These are phyloP conservation scores for Amniculicola lignicola DNA, from an alignment of 495 filamentous ascomycete genomes.

Conservation along the genomic window DNA sequence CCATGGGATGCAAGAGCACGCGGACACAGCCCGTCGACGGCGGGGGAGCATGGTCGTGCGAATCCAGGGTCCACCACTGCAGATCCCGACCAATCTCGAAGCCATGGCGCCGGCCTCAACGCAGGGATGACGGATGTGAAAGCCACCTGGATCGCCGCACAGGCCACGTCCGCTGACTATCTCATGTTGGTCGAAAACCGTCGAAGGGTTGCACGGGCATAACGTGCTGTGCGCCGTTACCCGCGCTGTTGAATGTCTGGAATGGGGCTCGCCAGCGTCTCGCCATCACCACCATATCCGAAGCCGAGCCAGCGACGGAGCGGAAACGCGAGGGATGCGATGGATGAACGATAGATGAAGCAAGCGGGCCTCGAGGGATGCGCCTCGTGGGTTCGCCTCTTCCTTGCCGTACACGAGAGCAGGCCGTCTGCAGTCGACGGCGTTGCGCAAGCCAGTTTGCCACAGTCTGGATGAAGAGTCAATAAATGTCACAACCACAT, in stretches of 20 bases:
- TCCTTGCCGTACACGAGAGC: not conserved
- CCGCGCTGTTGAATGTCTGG: not conserved
- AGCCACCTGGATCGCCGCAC: slow-evolving; percentile 16
- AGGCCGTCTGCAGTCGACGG: not conserved
- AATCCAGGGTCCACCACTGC: slow-evolving; percentile 13
- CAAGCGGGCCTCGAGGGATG: not conserved
- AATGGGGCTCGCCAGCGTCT: slow-evolving; percentile 1
- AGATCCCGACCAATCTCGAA: slow-evolving; percentile 28
- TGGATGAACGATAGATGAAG: not conserved
- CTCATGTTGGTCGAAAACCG: not conserved
- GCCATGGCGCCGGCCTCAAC: not conserved
- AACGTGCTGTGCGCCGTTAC: slow-evolving; percentile 4
- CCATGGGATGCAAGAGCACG: slow-evolving; percentile 14
- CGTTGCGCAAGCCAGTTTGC: slow-evolving; percentile 9
- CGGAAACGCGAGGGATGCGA: slow-evolving; percentile 2
- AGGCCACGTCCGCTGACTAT: slow-evolving; percentile 4
- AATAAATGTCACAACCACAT: slow-evolving; percentile 5
- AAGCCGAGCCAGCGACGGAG: not conserved
- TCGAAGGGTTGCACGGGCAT: too few species aligned
- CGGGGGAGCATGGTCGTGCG: slow-evolving; percentile 1
- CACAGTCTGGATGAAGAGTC: slow-evolving; percentile 6
- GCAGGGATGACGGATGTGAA: slow-evolving; percentile 24
- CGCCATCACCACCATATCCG: not conserved
- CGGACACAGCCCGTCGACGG: slow-evolving; percentile 17
- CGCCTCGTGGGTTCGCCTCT: too few species aligned